Conservation (phyloP, 371 early-diverging fungal species). For the Rhizopus sp. region DNA sequence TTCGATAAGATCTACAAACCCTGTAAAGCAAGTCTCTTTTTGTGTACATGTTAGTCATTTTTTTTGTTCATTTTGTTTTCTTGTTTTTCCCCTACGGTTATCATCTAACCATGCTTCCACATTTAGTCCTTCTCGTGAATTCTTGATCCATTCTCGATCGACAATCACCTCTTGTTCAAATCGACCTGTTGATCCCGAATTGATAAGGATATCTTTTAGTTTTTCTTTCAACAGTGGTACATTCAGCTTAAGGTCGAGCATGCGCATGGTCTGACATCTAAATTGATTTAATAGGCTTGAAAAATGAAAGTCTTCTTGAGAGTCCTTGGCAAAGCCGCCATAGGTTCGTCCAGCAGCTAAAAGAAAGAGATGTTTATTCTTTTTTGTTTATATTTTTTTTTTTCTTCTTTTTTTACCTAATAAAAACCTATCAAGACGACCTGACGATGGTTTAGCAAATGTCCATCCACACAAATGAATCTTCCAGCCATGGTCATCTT, state of each 20-base stretch:
- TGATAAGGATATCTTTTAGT: constrained; percentile 4
- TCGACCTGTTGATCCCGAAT: constrained; percentile 7
- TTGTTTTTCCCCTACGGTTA: constrained; percentile 8
- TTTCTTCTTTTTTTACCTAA: constrained; percentile 23
- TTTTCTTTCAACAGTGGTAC: constrained; percentile 14
- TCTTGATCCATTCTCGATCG: neutral
- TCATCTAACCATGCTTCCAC: constrained; percentile 25
- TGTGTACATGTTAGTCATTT: neutral
- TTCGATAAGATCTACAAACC: constrained; percentile 53
- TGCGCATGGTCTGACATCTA: constrained; percentile 42
- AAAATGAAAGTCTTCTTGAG: constrained; percentile 46
- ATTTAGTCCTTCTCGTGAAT: constrained; percentile 1
- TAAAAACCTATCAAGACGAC: constrained; percentile 35
- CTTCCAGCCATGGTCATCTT: constrained; percentile 27
- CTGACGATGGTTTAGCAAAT: constrained; percentile 39
- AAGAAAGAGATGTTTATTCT: too few relatives aligned
- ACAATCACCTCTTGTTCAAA: constrained; percentile 10
- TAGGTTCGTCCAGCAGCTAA: constrained; percentile 46
- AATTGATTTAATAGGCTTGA: constrained; percentile 40
- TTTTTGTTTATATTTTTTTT: neutral
- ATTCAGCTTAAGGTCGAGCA: constrained; percentile 14
- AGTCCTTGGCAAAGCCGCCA: constrained; percentile 38
- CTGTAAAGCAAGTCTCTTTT: constrained; percentile 29
- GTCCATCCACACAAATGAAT: constrained; percentile 42
- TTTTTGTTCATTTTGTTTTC: neutral